Evolutionary conservation across 176 grass and related monocot genomes (phyloP).

Genomic region (Elymus sibiricus): DNA sequence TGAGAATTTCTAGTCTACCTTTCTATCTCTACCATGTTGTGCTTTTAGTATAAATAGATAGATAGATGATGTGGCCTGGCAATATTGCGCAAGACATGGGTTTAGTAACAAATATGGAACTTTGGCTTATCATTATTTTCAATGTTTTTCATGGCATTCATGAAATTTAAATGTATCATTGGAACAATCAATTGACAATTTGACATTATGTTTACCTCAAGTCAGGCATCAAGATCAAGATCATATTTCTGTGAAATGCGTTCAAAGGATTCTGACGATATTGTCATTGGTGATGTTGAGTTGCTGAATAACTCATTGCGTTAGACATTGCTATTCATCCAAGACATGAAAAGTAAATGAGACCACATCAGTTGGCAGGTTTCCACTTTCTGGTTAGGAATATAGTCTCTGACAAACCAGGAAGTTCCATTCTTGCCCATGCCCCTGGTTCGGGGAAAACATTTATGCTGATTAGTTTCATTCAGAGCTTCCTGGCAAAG

Average conservation of each 20-base stretch:
- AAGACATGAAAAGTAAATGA: conserved; percentile 55
- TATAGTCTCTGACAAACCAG: conserved; percentile 60
- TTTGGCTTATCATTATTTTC: not conserved
- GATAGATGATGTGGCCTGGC: not conserved
- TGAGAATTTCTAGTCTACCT: not conserved
- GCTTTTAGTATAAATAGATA: not conserved
- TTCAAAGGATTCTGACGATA: conserved; percentile 40
- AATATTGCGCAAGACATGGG: not conserved
- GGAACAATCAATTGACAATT: conserved; percentile 16
- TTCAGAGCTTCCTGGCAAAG: conserved; percentile 85
- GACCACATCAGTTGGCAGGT: conserved; percentile 57
- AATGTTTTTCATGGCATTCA: not conserved
- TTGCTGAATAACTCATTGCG: conserved; percentile 56
- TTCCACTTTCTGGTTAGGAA: conserved; percentile 90
- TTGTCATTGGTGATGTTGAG: conserved; percentile 7
- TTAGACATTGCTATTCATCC: conserved; percentile 67
- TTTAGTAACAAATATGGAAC: not conserved
- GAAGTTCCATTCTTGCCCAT: conserved; percentile 86
- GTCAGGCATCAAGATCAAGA: conserved; percentile 57
- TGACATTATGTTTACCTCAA: conserved; percentile 28
- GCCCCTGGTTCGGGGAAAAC: conserved; percentile 71
- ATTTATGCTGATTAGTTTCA: conserved; percentile 87
- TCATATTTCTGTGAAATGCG: conserved; percentile 3
- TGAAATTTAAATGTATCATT: conserved; percentile 15
- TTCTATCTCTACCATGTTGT: not conserved